These are phyloP conservation scores for Globomyces pollinis-pini DNA, from an alignment of 192 early-diverging fungal species.

Conservation along the genomic window DNA sequence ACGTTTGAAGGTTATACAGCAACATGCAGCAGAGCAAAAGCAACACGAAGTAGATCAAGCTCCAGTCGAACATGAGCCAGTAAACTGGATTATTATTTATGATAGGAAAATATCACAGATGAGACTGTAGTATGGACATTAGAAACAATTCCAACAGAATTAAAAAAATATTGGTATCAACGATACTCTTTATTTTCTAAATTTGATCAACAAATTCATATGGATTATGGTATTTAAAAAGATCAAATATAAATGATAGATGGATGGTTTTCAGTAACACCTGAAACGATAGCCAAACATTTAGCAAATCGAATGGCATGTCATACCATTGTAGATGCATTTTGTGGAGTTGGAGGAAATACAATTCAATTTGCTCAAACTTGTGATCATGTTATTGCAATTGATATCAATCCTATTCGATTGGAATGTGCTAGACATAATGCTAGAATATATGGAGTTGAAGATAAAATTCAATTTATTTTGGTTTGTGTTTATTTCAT, in stretches of 20 bases:
- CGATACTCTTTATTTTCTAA: slow-evolving; percentile 74
- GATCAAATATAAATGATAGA: slow-evolving; percentile 82
- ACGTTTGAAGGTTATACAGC: too few species aligned
- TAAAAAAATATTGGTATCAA: slow-evolving; percentile 78
- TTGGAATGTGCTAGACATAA: slow-evolving; percentile 78
- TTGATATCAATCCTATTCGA: slow-evolving; percentile 78
- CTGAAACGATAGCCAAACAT: slow-evolving; percentile 77
- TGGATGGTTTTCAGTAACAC: slow-evolving; percentile 94
- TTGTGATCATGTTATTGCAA: slow-evolving; percentile 74
- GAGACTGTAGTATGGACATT: not conserved
- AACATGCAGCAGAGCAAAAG: too few species aligned
- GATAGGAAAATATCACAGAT: too few species aligned
- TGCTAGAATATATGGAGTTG: slow-evolving; percentile 84
- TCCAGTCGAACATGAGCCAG: too few species aligned
- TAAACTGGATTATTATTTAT: too few species aligned
- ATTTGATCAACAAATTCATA: too few species aligned
- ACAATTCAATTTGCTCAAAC: slow-evolving; percentile 90
- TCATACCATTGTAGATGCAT: slow-evolving; percentile 76
- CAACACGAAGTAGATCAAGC: too few species aligned
- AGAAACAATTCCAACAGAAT: slow-evolving; percentile 1
- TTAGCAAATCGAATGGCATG: slow-evolving; percentile 61
- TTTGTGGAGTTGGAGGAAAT: slow-evolving; percentile 95
- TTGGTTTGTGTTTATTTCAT: too few species aligned
- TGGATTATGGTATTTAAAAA: too few species aligned
- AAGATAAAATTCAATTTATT: slow-evolving; percentile 86